Evolutionary conservation across 2,329 filamentous ascomycete species (phyloP).

Genomic region (Lasiodiplodia sp.): DNA sequence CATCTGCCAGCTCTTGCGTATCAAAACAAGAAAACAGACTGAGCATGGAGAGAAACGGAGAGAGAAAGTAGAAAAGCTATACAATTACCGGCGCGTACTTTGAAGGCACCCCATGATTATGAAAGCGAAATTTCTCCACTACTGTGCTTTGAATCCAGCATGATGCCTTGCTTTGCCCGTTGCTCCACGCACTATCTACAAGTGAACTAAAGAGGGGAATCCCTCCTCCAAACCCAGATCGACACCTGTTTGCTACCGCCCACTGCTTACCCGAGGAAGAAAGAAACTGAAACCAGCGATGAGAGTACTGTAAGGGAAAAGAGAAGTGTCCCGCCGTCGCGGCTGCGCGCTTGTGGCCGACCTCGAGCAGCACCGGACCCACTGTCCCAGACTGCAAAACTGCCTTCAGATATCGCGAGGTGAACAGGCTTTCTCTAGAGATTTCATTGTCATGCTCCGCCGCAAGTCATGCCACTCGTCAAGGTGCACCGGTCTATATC

Average conservation of each 20-base stretch:
- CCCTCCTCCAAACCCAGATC: slow-evolving; percentile 21
- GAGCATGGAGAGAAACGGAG: not conserved
- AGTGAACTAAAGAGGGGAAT: slow-evolving; percentile 32
- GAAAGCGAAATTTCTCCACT: slow-evolving; percentile 27
- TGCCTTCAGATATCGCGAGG: slow-evolving; percentile 11
- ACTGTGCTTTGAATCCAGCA: slow-evolving; percentile 27
- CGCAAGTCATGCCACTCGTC: slow-evolving; percentile 27
- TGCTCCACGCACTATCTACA: slow-evolving; percentile 39
- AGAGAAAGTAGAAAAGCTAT: slow-evolving; percentile 20
- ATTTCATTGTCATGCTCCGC: slow-evolving; percentile 27
- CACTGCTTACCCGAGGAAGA: slow-evolving; percentile 12
- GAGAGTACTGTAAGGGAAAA: slow-evolving; percentile 12
- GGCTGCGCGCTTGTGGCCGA: not conserved
- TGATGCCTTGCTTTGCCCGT: slow-evolving; percentile 29
- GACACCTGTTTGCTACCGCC: slow-evolving; percentile 25
- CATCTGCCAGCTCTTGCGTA: slow-evolving; percentile 4
- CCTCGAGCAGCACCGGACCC: slow-evolving; percentile 4
- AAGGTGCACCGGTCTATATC: slow-evolving; percentile 29
- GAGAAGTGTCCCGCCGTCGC: slow-evolving; percentile 16
- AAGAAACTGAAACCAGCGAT: slow-evolving; percentile 20
- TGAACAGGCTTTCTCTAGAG: slow-evolving; percentile 21
- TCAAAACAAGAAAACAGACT: not conserved
- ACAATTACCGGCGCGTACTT: slow-evolving; percentile 29
- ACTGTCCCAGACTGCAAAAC: slow-evolving; percentile 1
- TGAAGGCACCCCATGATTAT: slow-evolving; percentile 19